phyloP scores from a whole-genome alignment of 768 basidiomycete genomes.

The Hypholoma fasciculare region DNA sequence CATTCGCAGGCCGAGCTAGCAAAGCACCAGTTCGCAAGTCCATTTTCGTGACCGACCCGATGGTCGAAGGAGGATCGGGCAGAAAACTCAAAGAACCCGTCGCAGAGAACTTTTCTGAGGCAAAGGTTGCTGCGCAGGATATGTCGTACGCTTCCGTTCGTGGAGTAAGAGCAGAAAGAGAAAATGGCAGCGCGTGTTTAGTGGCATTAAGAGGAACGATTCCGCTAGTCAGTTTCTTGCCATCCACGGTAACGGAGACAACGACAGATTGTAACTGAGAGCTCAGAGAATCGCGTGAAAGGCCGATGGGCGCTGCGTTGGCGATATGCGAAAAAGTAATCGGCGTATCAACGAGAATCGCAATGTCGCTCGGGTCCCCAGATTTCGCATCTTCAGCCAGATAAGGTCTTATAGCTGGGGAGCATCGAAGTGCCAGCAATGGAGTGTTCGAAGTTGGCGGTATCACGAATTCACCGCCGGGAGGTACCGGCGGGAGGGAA shows the following conservation, averaged over 20 bases:
- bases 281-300: slow-evolving; percentile 15
- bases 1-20: slow-evolving; percentile 50
- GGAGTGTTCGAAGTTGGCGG: slow-evolving; percentile 24
- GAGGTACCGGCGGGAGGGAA: slow-evolving; percentile 37
- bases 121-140: slow-evolving; percentile 38
- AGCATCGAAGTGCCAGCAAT: slow-evolving; percentile 59
- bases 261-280: slow-evolving; percentile 24
- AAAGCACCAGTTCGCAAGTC: slow-evolving; percentile 60
- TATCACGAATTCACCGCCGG: slow-evolving; percentile 34
- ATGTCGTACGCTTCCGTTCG: slow-evolving; percentile 36
- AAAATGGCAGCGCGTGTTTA: slow-evolving; percentile 49
- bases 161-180: slow-evolving; percentile 45
- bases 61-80: slow-evolving; percentile 44
- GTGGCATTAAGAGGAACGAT: slow-evolving; percentile 51
- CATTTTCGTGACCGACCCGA: slow-evolving; percentile 64
- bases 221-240: slow-evolving; percentile 42
- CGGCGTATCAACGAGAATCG: slow-evolving; percentile 53
- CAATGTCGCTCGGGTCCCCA: slow-evolving; percentile 26
- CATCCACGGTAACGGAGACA: slow-evolving; percentile 48
- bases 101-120: slow-evolving; percentile 43
- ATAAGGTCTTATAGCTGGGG: slow-evolving; percentile 60
- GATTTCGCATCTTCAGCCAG: slow-evolving; percentile 48
- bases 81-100: slow-evolving; percentile 47
- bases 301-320: slow-evolving; percentile 43
- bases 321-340: slow-evolving; percentile 48